Evolutionary conservation across 2,329 filamentous ascomycete species (phyloP).

Genomic region (Diatrype stigma): DNA sequence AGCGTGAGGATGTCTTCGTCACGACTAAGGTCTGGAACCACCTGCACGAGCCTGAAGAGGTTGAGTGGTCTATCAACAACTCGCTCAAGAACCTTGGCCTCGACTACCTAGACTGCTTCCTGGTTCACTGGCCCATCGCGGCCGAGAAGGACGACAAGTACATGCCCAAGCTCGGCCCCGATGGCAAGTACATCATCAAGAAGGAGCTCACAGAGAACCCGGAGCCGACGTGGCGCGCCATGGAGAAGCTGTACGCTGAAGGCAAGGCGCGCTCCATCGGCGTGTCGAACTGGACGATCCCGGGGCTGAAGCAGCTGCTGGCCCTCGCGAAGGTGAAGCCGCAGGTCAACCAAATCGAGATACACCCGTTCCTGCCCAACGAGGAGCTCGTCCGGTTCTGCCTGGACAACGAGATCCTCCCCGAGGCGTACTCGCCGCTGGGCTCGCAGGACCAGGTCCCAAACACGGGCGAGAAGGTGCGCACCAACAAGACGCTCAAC

Average conservation of each 20-base stretch:
- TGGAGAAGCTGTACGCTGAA: constrained; percentile 42
- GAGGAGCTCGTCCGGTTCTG: constrained; percentile 49
- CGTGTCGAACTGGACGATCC: constrained; percentile 42
- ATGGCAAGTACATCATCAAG: constrained; percentile 46
- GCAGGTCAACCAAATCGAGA: constrained; percentile 42
- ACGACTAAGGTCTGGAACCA: constrained; percentile 69
- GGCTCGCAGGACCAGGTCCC: constrained; percentile 68
- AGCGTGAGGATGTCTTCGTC: constrained; percentile 50
- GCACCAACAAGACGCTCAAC: constrained; percentile 55
- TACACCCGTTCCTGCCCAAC: constrained; percentile 45
- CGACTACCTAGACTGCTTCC: constrained; percentile 55
- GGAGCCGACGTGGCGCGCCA: constrained; percentile 57
- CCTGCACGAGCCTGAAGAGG: constrained; percentile 58
- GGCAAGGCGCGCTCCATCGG: constrained; percentile 36
- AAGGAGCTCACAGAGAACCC: constrained; percentile 63
- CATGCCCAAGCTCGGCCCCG: constrained; percentile 39
- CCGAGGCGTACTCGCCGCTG: constrained; percentile 47
- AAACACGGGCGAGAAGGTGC: constrained; percentile 62
- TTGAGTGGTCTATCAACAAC: constrained; percentile 49
- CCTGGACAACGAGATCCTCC: constrained; percentile 46
- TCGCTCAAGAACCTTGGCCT: constrained; percentile 49
- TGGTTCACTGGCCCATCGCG: constrained; percentile 51
- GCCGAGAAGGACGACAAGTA: constrained; percentile 40
- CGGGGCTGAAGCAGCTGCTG: constrained; percentile 35
- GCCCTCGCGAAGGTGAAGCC: constrained; percentile 34